phyloP scores from a whole-genome alignment of 1,284 basidiomycete species.

The Leccinum subrobustum region DNA sequence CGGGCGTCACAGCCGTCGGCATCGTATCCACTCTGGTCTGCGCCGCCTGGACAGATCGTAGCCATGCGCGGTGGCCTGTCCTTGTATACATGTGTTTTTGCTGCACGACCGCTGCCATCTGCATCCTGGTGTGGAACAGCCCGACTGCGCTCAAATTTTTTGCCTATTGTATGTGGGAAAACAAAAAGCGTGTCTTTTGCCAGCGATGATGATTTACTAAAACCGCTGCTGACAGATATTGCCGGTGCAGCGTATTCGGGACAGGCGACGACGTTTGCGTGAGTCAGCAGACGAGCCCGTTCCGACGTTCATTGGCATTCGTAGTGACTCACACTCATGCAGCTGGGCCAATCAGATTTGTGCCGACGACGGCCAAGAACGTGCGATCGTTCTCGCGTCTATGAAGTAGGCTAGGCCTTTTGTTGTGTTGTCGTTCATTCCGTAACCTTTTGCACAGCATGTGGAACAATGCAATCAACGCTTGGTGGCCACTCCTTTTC shows the following conservation, averaged over 20 bases:
- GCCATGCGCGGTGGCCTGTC: conserved; percentile 58
- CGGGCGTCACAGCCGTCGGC: conserved; percentile 62
- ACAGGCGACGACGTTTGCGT: conserved; percentile 70
- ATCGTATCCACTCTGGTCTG: conserved; percentile 62
- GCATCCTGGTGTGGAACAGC: conserved; percentile 56
- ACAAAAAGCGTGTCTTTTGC: not conserved
- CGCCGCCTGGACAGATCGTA: conserved; percentile 61
- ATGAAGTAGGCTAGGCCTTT: conserved; percentile 52
- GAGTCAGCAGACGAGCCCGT: conserved; percentile 24
- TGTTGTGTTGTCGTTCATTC: not conserved
- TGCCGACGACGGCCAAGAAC: conserved; percentile 63
- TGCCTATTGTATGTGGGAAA: conserved; percentile 53
- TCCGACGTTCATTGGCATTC: not conserved
- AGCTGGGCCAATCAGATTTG: conserved; percentile 75
- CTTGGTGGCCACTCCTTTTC: conserved; percentile 70
- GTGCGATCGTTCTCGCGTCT: conserved; percentile 64
- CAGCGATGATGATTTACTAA: not conserved
- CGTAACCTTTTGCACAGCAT: conserved; percentile 41
- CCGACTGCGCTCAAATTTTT: conserved; percentile 63
- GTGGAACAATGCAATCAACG: conserved; percentile 71
- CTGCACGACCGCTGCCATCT: conserved; percentile 52
- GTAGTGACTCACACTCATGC: not conserved
- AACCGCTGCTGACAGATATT: conserved; percentile 40
- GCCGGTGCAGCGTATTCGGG: conserved; percentile 65
- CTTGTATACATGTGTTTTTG: conserved; percentile 61